phyloP scores from a whole-genome alignment of 331 rosid species.

The Ulmus americana region DNA sequence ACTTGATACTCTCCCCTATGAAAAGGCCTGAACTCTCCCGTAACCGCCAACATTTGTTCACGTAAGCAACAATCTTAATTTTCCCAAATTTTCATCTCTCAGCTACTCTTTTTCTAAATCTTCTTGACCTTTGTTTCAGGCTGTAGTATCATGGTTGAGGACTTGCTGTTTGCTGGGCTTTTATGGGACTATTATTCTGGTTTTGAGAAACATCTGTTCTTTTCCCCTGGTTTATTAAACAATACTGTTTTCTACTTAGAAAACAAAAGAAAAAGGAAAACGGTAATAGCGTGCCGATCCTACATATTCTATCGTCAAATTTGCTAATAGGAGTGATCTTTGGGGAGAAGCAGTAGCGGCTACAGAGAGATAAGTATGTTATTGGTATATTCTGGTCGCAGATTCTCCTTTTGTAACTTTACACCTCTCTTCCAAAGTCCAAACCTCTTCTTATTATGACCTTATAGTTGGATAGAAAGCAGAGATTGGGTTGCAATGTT shows the following conservation, averaged over 20 bases:
- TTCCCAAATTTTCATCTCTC: slow-evolving; percentile 4
- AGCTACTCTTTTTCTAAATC: slow-evolving; percentile 14
- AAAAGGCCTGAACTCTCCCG: slow-evolving; percentile 93
- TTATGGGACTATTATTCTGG: neutral
- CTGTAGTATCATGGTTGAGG: slow-evolving; percentile 41
- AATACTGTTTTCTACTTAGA: no score
- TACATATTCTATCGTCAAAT: neutral
- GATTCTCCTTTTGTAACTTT: neutral
- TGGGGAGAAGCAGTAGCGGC: slow-evolving; percentile 3
- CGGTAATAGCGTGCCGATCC: neutral
- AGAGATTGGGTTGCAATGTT: no score
- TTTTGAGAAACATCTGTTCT: neutral
- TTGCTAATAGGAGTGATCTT: neutral
- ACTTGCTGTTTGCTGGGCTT: neutral
- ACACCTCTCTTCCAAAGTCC: neutral
- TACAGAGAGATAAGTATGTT: neutral
- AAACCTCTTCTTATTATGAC: no score
- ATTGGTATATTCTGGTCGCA: neutral
- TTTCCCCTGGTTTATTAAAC: neutral
- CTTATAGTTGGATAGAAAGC: no score
- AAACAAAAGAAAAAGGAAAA: neutral
- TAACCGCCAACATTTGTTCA: slow-evolving; percentile 74
- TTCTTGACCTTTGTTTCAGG: slow-evolving; percentile 42
- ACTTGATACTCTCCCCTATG: slow-evolving; percentile 86
- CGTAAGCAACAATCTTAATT: slow-evolving; percentile 36